Evolutionary conservation across 495 filamentous ascomycete genomes (phyloP).

Genomic region (Entonaema liquescens): DNA sequence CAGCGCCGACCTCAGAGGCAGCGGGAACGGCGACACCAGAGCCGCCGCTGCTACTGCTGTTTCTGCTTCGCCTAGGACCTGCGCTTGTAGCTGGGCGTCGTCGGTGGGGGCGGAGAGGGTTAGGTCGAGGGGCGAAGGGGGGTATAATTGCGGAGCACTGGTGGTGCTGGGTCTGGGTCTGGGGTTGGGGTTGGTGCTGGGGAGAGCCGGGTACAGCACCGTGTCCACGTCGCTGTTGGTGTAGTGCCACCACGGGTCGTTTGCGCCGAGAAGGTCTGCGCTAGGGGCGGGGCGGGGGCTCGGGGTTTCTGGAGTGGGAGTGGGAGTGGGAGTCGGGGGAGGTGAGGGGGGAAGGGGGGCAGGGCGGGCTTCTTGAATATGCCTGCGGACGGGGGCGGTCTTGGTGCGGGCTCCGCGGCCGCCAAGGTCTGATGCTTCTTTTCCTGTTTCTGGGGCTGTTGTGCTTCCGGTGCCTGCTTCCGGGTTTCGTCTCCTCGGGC

Average conservation of each 20-base stretch:
- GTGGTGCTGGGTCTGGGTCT: not conserved
- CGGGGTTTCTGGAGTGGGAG: not conserved
- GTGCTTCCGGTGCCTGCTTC: not conserved
- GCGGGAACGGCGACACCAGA: no score
- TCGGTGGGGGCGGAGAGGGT: no score
- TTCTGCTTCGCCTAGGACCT: no score
- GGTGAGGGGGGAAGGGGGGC: not conserved
- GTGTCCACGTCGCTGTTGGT: not conserved
- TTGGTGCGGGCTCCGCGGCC: not conserved
- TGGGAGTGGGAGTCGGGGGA: not conserved
- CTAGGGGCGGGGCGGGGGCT: not conserved
- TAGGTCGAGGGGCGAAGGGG: no score
- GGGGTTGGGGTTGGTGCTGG: not conserved
- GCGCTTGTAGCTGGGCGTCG: no score
- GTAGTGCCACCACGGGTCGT: not conserved
- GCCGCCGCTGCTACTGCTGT: no score
- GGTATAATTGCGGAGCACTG: no score
- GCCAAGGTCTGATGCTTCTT: not conserved
- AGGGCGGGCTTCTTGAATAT: not conserved
- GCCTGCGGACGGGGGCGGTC: not conserved
- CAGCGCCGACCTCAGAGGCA: not conserved
- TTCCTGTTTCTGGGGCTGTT: not conserved
- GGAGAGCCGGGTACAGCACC: not conserved
- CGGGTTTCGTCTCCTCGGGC: not conserved
- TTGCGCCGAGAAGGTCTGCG: not conserved